Evolutionary conservation across 164 flowering plant genomes (phyloP).

Genomic region (Macadamia integrifolia): DNA sequence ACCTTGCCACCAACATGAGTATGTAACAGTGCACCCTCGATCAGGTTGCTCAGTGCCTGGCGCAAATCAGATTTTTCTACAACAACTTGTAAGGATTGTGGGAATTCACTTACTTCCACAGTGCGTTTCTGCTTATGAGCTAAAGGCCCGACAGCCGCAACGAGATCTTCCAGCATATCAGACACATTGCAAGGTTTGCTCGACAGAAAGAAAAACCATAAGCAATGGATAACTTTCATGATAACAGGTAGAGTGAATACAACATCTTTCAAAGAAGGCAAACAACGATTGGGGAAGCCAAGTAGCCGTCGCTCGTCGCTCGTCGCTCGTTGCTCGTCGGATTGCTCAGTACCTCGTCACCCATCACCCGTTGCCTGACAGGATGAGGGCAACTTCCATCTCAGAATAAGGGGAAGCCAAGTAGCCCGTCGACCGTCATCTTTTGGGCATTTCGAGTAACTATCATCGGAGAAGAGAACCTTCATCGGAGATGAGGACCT

Average conservation of each 20-base stretch:
- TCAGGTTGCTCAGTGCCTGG: slow-evolving; percentile 86
- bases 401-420: too few species aligned
- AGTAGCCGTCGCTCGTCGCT: too few species aligned
- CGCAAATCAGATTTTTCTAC: slow-evolving; percentile 85
- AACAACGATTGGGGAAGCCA: too few species aligned
- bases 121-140: slow-evolving; percentile 61
- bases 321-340: too few species aligned
- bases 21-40: slow-evolving; percentile 87
- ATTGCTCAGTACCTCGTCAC: too few species aligned
- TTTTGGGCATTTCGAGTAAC: too few species aligned
- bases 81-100: slow-evolving; percentile 49
- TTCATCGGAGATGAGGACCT: too few species aligned
- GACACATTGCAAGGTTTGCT: slow-evolving; percentile 90
- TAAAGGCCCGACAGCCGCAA: slow-evolving; percentile 62
- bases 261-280: not conserved
- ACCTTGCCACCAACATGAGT: slow-evolving; percentile 77
- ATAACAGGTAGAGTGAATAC: not conserved
- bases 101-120: slow-evolving; percentile 46
- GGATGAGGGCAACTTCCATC: too few species aligned
- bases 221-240: slow-evolving; percentile 9
- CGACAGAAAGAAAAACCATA: slow-evolving; percentile 45
- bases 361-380: too few species aligned
- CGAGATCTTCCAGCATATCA: slow-evolving; percentile 66
- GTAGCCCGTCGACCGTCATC: too few species aligned
- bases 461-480: too few species aligned